Evolutionary conservation across 2,329 filamentous ascomycete genomes (phyloP).

Genomic region (Furcasterigmium sp.): DNA sequence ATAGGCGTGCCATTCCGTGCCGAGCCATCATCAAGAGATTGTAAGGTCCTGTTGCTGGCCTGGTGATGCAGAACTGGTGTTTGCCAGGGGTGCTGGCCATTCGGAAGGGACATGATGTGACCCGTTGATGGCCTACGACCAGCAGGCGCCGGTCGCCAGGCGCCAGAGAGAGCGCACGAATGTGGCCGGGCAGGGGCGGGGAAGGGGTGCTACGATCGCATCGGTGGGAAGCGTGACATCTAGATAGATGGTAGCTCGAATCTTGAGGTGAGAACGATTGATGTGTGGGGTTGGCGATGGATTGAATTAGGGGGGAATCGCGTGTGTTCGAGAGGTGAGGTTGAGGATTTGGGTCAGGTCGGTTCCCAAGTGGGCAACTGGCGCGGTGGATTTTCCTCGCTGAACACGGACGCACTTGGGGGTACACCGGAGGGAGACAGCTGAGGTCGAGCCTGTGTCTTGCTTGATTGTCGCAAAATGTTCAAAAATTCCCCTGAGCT

Average conservation of each 20-base stretch:
- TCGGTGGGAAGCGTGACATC: slow-evolving; percentile 44
- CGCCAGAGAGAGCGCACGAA: slow-evolving; percentile 46
- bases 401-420: neutral
- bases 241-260: slow-evolving; percentile 40
- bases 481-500: no score
- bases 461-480: no score
- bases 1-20: slow-evolving; percentile 45
- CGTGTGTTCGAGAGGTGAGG: slow-evolving; percentile 51
- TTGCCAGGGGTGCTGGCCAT: slow-evolving; percentile 62
- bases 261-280: slow-evolving; percentile 35
- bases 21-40: slow-evolving; percentile 56
- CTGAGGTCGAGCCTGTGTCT: no score
- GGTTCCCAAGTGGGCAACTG: slow-evolving; percentile 1
- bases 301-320: slow-evolving; percentile 40
- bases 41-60: slow-evolving; percentile 44
- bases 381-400: neutral
- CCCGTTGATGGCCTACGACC: slow-evolving; percentile 43
- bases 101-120: slow-evolving; percentile 60
- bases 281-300: slow-evolving; percentile 45
- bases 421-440: neutral
- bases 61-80: slow-evolving; percentile 47
- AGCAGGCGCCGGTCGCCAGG: slow-evolving; percentile 50
- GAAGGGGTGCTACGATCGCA: slow-evolving; percentile 42
- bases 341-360: slow-evolving; percentile 37
- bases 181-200: slow-evolving; percentile 41